Evolutionary conservation across 1,284 basidiomycete species (phyloP), one percentile per base, ranked within the genome.

Genomic region (Lentinula novae-zelandiae): DNA sequence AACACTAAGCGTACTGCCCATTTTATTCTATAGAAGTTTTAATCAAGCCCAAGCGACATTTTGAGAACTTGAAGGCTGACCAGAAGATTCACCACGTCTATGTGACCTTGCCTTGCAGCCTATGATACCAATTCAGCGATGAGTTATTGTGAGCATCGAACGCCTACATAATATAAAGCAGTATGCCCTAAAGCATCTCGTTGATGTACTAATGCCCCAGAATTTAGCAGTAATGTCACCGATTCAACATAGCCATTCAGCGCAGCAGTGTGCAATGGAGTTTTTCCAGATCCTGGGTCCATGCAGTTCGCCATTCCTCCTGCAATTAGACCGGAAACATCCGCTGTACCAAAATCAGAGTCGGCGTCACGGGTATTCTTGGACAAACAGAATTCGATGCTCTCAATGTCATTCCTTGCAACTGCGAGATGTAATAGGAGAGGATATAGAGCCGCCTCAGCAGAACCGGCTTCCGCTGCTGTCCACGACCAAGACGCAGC

Each of bases 121-220:
- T 91, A 65, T 27, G 10, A 52, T 49, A 20, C 12, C 4, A 60
- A 5, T 62, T 4, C 50, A 1, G 58, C 61, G 15, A 5, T 44
- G 39, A 60, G 46, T 8, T 15, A 13, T 15, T 15, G 12, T 15
- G 12, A 44, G 3, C 15, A 40, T 15, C 44, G 49, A 52, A 63
- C 46, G 61, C 84, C 66, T 65, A 88, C 90, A 73, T 92, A 90
- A 72, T 92, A 93, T 22, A 93, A 73, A 5, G 93, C 83, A 13
- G 93, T 94, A 68, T 95, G 93, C 0, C 91, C 92, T 46, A 92
- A 76, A 2, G 74, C 71, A 68, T 95, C 92, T 49, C 92, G 81
- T 8, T 90, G 76, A 72, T 96, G 95, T 9, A 97, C 94, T n/a
- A 93, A 79, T 1, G 93, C 92, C 1, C 95, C 95, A 0, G 85